Percentiles rank a stretch among this genome's conserved stretches.
Evolutionary conservation across 495 filamentous ascomycete genomes (phyloP).

Genomic region (Acidiella bohemica): DNA sequence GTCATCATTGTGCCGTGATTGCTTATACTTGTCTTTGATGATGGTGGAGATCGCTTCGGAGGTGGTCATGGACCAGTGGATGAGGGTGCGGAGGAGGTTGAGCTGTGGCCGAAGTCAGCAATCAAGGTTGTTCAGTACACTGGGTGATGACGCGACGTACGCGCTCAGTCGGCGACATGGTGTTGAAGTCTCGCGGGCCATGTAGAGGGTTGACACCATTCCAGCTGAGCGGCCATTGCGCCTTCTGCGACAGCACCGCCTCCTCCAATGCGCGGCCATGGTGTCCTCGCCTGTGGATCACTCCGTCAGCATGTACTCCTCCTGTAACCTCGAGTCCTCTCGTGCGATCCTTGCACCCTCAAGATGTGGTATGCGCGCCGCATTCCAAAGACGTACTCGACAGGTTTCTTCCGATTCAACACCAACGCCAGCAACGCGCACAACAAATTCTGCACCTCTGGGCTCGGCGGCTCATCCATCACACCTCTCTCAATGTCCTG

Average conservation of each 20-base stretch:
- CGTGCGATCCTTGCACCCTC: neutral
- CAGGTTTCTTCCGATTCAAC: conserved; percentile 92
- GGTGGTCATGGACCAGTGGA: conserved; percentile 79
- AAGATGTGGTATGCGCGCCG: no score
- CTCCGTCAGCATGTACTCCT: conserved; percentile 9
- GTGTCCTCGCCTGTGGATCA: conserved; percentile 52
- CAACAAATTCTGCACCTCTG: conserved; percentile 72
- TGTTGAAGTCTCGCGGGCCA: conserved; percentile 61
- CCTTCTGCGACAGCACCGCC: conserved; percentile 69
- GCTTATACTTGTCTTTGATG: conserved; percentile 83
- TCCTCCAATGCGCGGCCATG: conserved; percentile 89
- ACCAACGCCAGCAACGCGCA: conserved; percentile 80
- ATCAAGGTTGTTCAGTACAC: no score
- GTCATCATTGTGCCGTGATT: conserved; percentile 76
- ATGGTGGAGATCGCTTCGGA: conserved; percentile 71
- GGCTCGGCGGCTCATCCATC: conserved; percentile 59
- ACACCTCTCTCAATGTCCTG: conserved; percentile 89
- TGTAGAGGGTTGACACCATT: conserved; percentile 70
- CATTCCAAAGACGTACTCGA: conserved; percentile 88
- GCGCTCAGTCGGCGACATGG: conserved; percentile 64
- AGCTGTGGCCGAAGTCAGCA: conserved; percentile 39
- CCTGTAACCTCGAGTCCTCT: neutral
- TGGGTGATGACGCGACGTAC: conserved; percentile 56
- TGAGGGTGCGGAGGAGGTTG: conserved; percentile 63
- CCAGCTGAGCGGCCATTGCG: conserved; percentile 85